Evolutionary conservation across 2,329 filamentous ascomycete genomes (phyloP).

Genomic region (Diaporthe humulicola): DNA sequence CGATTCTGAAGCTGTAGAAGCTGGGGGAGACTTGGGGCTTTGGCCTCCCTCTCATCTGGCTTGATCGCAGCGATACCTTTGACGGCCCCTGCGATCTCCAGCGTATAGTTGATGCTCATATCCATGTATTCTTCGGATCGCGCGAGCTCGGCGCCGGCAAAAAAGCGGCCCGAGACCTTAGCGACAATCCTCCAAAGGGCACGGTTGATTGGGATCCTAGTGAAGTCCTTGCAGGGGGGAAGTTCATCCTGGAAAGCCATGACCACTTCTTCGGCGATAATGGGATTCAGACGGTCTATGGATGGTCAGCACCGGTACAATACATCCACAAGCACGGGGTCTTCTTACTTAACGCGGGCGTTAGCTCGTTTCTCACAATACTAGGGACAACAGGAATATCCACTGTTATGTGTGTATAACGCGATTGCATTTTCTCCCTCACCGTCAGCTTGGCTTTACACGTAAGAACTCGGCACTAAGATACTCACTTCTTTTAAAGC

Average conservation of each 20-base stretch:
- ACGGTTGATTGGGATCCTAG: constrained; percentile 53
- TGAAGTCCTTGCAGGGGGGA: constrained; percentile 56
- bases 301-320: neutral
- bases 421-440: constrained; percentile 32
- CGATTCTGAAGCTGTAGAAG: constrained; percentile 47
- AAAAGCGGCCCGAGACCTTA: constrained; percentile 61
- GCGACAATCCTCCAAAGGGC: constrained; percentile 61
- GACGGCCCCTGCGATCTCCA: constrained; percentile 55
- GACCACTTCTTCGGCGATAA: constrained; percentile 54
- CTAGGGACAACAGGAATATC: constrained; percentile 31
- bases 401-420: constrained; percentile 21
- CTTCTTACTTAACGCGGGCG: constrained; percentile 36
- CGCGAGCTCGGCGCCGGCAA: constrained; percentile 61
- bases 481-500: constrained; percentile 34
- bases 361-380: constrained; percentile 34
- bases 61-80: constrained; percentile 46
- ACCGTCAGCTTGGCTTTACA: neutral
- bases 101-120: constrained; percentile 61
- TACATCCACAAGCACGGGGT: neutral
- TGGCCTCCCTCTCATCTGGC: constrained; percentile 52
- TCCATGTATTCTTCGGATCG: constrained; percentile 60
- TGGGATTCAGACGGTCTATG: constrained; percentile 51
- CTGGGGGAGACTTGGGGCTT: constrained; percentile 38
- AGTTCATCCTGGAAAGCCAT: constrained; percentile 51
- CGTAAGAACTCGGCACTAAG: neutral